Evolutionary conservation across 192 early-diverging fungal species (phyloP).

Genomic region (Tieghemiomyces parasiticus): DNA sequence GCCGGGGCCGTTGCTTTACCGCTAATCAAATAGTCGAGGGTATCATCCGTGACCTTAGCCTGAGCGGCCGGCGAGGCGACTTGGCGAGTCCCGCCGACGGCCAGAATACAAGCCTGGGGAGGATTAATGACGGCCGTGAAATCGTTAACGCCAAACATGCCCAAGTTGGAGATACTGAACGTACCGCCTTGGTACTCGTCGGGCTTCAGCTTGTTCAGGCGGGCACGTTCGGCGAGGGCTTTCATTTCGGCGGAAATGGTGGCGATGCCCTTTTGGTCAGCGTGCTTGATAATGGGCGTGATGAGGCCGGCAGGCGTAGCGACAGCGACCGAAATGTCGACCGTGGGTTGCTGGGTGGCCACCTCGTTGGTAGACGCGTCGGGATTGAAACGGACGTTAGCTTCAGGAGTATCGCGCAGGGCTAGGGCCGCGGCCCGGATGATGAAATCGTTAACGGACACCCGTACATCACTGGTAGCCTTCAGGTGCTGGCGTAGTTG

Average conservation of each 20-base stretch:
- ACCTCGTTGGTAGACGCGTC: no score
- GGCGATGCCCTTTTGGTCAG: conserved; percentile 32
- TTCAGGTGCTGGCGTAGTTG: conserved; percentile 19
- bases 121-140: conserved; percentile 46
- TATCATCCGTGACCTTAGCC: conserved; percentile 14
- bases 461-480: background rate
- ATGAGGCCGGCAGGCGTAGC: conserved; percentile 38
- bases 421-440: background rate
- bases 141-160: conserved; percentile 35
- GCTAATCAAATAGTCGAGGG: conserved; percentile 21
- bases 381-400: no score
- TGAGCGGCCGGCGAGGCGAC: conserved; percentile 19
- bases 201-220: conserved; percentile 31
- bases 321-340: conserved; percentile 37
- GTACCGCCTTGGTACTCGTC: conserved; percentile 45
- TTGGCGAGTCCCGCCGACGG: conserved; percentile 33
- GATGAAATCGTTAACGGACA: background rate
- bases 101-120: conserved; percentile 41
- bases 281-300: conserved; percentile 34
- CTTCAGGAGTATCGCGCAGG: background rate
- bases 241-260: conserved; percentile 34
- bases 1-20: no score
- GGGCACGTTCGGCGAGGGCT: conserved; percentile 28
- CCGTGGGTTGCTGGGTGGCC: background rate
- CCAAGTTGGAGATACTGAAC: conserved; percentile 40